A percentile compares a stretch with the other conserved stretches of the same genome.
phyloP scores from a whole-genome alignment of 2,329 filamentous ascomycete species.

The Hirsutella thompsonii region DNA sequence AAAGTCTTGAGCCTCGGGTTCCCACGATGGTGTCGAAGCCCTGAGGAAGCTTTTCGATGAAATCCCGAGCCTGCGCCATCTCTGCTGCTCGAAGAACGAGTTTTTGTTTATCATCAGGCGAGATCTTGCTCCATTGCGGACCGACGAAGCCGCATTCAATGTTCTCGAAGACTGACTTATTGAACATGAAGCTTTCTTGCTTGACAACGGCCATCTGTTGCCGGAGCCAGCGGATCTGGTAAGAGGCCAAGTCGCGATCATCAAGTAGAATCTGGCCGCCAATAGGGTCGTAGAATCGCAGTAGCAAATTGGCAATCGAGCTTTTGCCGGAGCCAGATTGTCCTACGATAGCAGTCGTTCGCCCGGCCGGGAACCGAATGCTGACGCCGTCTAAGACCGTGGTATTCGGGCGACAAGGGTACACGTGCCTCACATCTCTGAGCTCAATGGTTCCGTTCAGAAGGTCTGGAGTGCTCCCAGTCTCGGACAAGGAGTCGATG shows the following conservation, averaged over 20 bases:
- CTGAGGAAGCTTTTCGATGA: conserved; percentile 6
- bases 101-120: background rate
- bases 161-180: conserved; percentile 28
- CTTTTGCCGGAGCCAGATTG: conserved; percentile 39
- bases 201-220: conserved; percentile 32
- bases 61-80: conserved; percentile 6
- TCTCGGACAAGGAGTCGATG: conserved; percentile 19
- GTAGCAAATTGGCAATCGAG: conserved; percentile 33
- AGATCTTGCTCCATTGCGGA: conserved; percentile 14
- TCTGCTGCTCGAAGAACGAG: conserved; percentile 3
- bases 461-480: conserved; percentile 13
- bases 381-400: conserved; percentile 22
- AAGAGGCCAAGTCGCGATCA: conserved; percentile 17
- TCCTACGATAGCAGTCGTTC: conserved; percentile 39
- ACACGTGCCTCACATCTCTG: conserved; percentile 29
- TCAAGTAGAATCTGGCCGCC: conserved; percentile 25
- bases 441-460: conserved; percentile 26
- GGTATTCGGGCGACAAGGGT: conserved; percentile 34
- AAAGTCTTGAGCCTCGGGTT: conserved; percentile 3
- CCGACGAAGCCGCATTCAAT: conserved; percentile 16
- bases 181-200: conserved; percentile 34
- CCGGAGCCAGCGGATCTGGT: conserved; percentile 32
- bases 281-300: conserved; percentile 39
- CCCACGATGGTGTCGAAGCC: conserved; percentile 8
- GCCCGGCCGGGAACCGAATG: conserved; percentile 23